Conservation (phyloP, 139 green algal genomes). For the Coelastrella sp. region DNA sequence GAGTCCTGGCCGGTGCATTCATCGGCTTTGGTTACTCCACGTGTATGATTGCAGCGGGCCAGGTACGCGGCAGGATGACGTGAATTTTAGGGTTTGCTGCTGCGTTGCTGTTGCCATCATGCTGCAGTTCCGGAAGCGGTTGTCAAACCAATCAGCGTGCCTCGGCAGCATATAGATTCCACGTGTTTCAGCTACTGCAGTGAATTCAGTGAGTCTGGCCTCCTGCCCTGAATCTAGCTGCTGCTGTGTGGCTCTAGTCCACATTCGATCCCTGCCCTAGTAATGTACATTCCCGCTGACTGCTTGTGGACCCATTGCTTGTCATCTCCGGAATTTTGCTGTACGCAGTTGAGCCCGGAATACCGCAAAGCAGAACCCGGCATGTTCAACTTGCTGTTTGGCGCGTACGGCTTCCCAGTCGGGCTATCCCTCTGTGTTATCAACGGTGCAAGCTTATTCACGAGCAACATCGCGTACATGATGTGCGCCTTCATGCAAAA, state of each 20-base stretch:
- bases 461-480: slow-evolving; percentile 83
- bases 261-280: not conserved
- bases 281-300: not conserved
- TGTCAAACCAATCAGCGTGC: not conserved
- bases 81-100: not conserved
- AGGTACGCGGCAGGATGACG: not conserved
- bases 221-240: not conserved
- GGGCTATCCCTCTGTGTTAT: slow-evolving; percentile 75
- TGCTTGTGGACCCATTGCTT: too few relatives aligned
- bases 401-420: slow-evolving; percentile 68
- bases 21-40: slow-evolving; percentile 45
- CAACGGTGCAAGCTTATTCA: slow-evolving; percentile 84
- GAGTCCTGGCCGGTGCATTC: slow-evolving; percentile 43
- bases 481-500: slow-evolving; percentile 70
- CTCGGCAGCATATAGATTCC: not conserved
- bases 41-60: slow-evolving; percentile 43
- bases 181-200: not conserved
- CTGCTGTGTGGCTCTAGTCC: not conserved
- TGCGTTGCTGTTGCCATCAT: not conserved
- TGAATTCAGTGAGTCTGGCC: not conserved
- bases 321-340: not conserved
- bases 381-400: slow-evolving; percentile 61
- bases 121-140: not conserved
- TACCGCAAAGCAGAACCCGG: slow-evolving; percentile 70
- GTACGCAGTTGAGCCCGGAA: slow-evolving; percentile 30